Percentiles rank a stretch among this genome's conserved stretches.
phyloP scores from a whole-genome alignment of 495 filamentous ascomycete genomes.

The Xylaria grammica region DNA sequence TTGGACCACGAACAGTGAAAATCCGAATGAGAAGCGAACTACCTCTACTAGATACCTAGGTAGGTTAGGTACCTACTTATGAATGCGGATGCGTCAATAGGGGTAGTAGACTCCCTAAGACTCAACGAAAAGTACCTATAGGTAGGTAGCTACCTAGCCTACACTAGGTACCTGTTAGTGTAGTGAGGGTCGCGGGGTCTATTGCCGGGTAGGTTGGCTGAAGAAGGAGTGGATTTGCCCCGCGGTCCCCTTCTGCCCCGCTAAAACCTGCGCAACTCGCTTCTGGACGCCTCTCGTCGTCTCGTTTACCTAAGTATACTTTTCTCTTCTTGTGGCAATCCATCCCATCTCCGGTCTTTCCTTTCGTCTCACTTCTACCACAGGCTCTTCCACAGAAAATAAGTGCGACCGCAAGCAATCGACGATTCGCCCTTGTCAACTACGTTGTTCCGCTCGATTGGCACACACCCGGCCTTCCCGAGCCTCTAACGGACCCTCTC shows the following conservation, averaged over 20 bases:
- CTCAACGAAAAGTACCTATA: no score
- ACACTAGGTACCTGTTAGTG: no score
- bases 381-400: not conserved
- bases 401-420: slow-evolving; percentile 2
- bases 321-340: slow-evolving; percentile 2
- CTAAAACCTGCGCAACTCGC: slow-evolving; percentile 18
- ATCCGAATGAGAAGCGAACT: no score
- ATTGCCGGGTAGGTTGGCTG: not conserved
- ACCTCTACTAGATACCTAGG: no score
- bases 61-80: no score
- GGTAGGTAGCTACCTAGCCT: no score
- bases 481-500: not conserved
- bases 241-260: slow-evolving; percentile 18
- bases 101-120: no score
- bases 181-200: no score
- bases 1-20: no score
- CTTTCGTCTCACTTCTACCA: slow-evolving; percentile 10
- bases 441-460: not conserved
- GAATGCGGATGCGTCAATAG: no score
- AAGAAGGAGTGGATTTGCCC: slow-evolving; percentile 10
- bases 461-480: slow-evolving; percentile 1
- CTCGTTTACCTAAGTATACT: not conserved
- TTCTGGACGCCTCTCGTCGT: not conserved
- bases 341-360: not conserved
- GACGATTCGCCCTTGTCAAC: not conserved